These are phyloP conservation scores for Leccinum longicurvipes DNA, from an alignment of 768 basidiomycete genomes.

Conservation along the genomic window DNA sequence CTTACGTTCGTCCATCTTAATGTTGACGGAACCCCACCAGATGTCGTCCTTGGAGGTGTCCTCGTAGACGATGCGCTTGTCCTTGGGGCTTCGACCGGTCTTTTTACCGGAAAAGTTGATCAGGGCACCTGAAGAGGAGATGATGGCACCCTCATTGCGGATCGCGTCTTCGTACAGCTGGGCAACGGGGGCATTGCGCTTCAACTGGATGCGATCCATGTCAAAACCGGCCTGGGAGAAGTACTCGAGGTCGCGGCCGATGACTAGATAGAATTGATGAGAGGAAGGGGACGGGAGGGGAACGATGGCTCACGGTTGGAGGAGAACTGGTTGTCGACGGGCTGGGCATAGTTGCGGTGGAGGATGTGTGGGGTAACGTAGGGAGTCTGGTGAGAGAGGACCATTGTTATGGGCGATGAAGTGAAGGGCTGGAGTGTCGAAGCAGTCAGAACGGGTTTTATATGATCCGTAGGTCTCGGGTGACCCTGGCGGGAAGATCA, in stretches of 20 bases:
- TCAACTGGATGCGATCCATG: slow-evolving; percentile 95
- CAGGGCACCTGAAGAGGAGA: slow-evolving; percentile 91
- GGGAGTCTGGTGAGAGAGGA: slow-evolving; percentile 69
- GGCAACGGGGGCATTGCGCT: slow-evolving; percentile 88
- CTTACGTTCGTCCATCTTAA: slow-evolving; percentile 96
- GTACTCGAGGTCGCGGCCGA: slow-evolving; percentile 91
- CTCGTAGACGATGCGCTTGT: slow-evolving; percentile 99
- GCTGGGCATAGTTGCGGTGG: slow-evolving; percentile 81
- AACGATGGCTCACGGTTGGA: slow-evolving; percentile 49
- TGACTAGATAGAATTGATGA: slow-evolving; percentile 49
- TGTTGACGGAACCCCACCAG: slow-evolving; percentile 99
- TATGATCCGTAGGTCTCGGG: slow-evolving; percentile 29
- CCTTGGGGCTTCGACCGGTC: slow-evolving; percentile 95
- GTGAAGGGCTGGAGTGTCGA: neutral
- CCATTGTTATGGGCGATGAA: slow-evolving; percentile 46
- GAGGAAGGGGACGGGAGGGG: slow-evolving; percentile 5
- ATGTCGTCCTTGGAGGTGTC: slow-evolving; percentile 95
- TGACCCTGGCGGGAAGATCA: slow-evolving; percentile 4
- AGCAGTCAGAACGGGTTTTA: slow-evolving; percentile 6
- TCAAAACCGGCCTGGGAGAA: slow-evolving; percentile 99
- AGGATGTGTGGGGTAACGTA: slow-evolving; percentile 89
- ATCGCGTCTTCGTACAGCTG: slow-evolving; percentile 97
- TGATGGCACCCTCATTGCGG: slow-evolving; percentile 97
- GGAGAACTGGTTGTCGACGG: slow-evolving; percentile 59
- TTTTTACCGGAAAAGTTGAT: slow-evolving; percentile 99